Base-by-base conservation (phyloP, 164 flowering plant species). In the Magnolia changhungtana region DNA sequence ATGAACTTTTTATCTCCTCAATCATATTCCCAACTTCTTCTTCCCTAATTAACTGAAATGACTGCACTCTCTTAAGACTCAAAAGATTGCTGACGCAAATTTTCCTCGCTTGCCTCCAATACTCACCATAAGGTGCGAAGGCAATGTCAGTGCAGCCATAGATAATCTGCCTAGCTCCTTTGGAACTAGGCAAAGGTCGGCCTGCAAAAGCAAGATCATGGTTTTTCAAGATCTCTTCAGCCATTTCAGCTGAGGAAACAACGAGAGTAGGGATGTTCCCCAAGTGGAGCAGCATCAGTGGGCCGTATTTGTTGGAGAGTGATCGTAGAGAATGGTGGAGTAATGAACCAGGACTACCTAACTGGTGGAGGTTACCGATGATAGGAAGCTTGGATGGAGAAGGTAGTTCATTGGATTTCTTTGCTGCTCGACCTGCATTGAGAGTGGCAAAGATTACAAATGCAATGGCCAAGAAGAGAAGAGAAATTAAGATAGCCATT, bases 311-410 rank as follows among this genome's bases (percentile, higher is more conserved):
- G n/a, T 61, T 31, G 7, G 76, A 16, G 19, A 74, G 67, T 13
- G 10, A 10, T 4, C 0, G 24, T 23, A 67, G 71, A 67, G 71
- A 75, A 11, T 31, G 71, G 71, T 75, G 77, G 14, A 69, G 71
- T 10, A 50, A 13, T 10, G 71, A 49, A 24, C 77, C 71, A 16
- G 71, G 20, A 24, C 77, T 61, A 16, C 61, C 61, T 13, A 66
- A 5, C 50, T 75, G 77, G 27, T 75, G 77, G 76, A 74, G 74
- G 37, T 72, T 72, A 1, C 74, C 74, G n/a, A 72, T 52, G 64
- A 72, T 72, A 6, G 74, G 74, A 9, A 72, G 74, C 74, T 72
- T 72, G 29, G 29, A 9, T 10, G 74, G 74, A 13, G 63, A 51
- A 1, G 74, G 74, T 16, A 45, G 74, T 21, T 19, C 37, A 7